Conservation (phyloP, 306 rosid species). For the Rosa lucieae region DNA sequence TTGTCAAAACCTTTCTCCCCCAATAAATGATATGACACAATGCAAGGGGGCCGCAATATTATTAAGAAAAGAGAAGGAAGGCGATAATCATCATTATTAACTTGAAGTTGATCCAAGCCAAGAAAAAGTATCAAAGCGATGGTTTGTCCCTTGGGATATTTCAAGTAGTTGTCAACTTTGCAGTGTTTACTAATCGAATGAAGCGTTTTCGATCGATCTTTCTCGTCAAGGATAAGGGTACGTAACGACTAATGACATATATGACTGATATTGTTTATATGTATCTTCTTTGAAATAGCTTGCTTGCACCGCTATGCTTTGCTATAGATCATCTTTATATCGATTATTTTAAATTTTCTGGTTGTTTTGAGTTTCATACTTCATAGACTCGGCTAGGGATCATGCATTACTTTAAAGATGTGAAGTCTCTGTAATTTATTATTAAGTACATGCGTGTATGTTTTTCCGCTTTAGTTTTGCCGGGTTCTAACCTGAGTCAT, state of each 20-base stretch:
- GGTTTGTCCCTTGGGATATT: not conserved
- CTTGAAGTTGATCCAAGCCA: not conserved
- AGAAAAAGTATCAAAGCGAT: not conserved
- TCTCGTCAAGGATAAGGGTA: not conserved
- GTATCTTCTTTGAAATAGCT: not conserved
- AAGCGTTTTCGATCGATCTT: not conserved
- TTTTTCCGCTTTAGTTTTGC: not conserved
- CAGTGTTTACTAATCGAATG: not conserved
- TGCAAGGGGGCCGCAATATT: not conserved
- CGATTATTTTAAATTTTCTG: not conserved
- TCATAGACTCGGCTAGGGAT: too few species aligned
- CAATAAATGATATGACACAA: not conserved
- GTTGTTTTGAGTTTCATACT: not conserved
- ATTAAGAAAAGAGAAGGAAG: not conserved
- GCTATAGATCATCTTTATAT: not conserved
- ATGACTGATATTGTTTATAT: not conserved
- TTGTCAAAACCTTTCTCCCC: slow-evolving; percentile 13
- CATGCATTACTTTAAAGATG: too few species aligned
- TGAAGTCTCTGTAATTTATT: too few species aligned
- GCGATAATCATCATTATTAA: not conserved
- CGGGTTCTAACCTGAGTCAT: not conserved
- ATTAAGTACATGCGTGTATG: too few species aligned
- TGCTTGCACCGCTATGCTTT: not conserved
- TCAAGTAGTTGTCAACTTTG: not conserved
- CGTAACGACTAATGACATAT: not conserved